phyloP scores from a whole-genome alignment of 2,329 filamentous ascomycete genomes.

The Neofusicoccum parvum region DNA sequence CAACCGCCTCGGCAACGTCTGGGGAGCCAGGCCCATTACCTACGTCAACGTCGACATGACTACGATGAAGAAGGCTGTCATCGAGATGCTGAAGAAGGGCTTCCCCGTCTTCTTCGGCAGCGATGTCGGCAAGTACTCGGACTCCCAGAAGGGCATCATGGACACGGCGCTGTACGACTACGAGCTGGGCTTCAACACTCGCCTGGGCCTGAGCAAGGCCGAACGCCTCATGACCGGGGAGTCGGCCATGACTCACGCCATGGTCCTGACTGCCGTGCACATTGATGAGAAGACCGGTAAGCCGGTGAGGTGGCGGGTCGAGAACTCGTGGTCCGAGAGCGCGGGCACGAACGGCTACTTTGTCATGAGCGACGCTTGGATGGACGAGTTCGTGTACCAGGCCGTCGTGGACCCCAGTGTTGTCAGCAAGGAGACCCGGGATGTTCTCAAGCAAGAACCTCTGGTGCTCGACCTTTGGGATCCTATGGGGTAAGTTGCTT shows the following conservation, averaged over 20 bases:
- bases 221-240: constrained; percentile 74
- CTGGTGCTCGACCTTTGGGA: constrained; percentile 70
- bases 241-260: constrained; percentile 86
- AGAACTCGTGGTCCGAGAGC: constrained; percentile 78
- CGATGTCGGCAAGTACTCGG: constrained; percentile 82
- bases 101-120: constrained; percentile 86
- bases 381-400: constrained; percentile 75
- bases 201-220: constrained; percentile 73
- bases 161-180: constrained; percentile 77
- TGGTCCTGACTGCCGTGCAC: constrained; percentile 88
- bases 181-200: constrained; percentile 79
- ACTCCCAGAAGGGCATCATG: constrained; percentile 72
- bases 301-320: constrained; percentile 77
- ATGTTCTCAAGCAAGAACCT: constrained; percentile 71
- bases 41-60: constrained; percentile 82
- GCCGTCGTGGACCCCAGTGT: constrained; percentile 74
- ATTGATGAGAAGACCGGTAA: constrained; percentile 60
- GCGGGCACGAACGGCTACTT: constrained; percentile 81
- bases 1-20: constrained; percentile 76
- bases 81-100: constrained; percentile 76
- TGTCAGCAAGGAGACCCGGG: constrained; percentile 63
- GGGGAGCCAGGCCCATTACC: constrained; percentile 72
- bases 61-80: constrained; percentile 71
- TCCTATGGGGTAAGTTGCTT: constrained; percentile 62
- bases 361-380: constrained; percentile 77